phyloP scores from a whole-genome alignment of 1,284 basidiomycete species.

The Exobasidium rhododendri region DNA sequence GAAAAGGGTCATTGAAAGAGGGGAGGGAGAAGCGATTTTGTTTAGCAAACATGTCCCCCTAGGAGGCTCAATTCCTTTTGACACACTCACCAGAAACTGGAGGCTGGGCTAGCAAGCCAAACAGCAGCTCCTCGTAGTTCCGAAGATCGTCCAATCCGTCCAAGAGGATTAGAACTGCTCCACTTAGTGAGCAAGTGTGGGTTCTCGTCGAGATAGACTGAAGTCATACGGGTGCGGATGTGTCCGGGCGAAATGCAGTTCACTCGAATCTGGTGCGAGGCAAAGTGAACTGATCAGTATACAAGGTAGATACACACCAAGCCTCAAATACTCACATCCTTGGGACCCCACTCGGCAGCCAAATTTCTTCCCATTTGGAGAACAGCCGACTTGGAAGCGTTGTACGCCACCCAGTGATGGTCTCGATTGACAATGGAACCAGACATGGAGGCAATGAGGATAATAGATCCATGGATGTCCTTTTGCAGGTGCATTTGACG shows the following conservation, averaged over 20 bases:
- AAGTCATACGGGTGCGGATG: conserved; percentile 67
- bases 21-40: not conserved
- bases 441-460: conserved; percentile 80
- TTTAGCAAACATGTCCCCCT: not conserved
- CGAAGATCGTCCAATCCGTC: conserved; percentile 70
- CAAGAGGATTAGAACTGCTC: conserved; percentile 72
- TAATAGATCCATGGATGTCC: conserved; percentile 71
- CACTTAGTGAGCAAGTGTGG: conserved; percentile 69
- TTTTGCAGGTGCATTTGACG: conserved; percentile 68
- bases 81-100: conserved; percentile 45
- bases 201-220: conserved; percentile 68
- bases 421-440: conserved; percentile 76
- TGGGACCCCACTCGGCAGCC: conserved; percentile 73
- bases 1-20: not conserved
- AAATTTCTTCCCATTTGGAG: conserved; percentile 77
- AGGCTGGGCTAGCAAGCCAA: conserved; percentile 67
- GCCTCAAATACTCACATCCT: conserved; percentile 59
- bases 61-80: not conserved
- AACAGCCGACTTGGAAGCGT: conserved; percentile 75
- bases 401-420: conserved; percentile 71
- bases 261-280: conserved; percentile 25
- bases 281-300: not conserved
- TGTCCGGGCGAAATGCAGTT: conserved; percentile 53
- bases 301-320: not conserved
- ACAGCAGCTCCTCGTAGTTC: conserved; percentile 73